Evolutionary conservation across 768 basidiomycete genomes (phyloP), one percentile per base, ranked within the genome.

Genomic region (Trametes cubensis): DNA sequence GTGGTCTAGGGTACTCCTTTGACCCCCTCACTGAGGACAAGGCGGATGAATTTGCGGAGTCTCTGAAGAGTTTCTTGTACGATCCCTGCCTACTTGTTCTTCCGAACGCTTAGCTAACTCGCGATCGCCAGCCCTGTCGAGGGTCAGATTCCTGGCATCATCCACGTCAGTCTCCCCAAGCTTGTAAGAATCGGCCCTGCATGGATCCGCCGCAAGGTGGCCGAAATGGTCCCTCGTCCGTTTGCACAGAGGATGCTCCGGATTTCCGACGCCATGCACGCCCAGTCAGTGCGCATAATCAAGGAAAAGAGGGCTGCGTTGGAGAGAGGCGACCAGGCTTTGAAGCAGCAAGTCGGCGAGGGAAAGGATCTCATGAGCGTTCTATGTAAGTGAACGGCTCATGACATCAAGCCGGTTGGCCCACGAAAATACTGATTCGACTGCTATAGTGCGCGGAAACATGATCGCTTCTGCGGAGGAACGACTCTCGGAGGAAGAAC

Each of bases 311-410:
- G 74, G 58, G 66, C 63, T 25, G 72, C 75, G 0, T 44, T 81
- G 3, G 63, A 59, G 11, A 65, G 69, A 20, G 77, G 76, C 2
- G 78, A 78, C 26, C 71, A 75, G 48, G 74, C 69, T 2, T 66
- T 77, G 4, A 58, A 62, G 17, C 64, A 61, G 18, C 73, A 76
- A 58, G 71, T 76, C 44, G 75, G 74, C 15, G 71, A 71, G 58
- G 78, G 77, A 11, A 79, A 78, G 49, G 81, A 82, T 64, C 75
- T 83, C 21, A 72, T 82, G 63, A 81, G 78, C 57, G 73, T 81
- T 45, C 65, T 83, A 26, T 69, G 81, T 83, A 63, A 45, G 79
- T 66, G 20, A 23, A 23, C 40, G 21, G 25, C 20, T n/a, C 17
- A 10, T 44, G 10, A 44, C 7, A 3, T 3, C 6, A 13, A 6